Evolutionary conservation across 164 flowering plant genomes (phyloP), one percentile per base, ranked within the genome.

Genomic region (Akebia trifoliata): DNA sequence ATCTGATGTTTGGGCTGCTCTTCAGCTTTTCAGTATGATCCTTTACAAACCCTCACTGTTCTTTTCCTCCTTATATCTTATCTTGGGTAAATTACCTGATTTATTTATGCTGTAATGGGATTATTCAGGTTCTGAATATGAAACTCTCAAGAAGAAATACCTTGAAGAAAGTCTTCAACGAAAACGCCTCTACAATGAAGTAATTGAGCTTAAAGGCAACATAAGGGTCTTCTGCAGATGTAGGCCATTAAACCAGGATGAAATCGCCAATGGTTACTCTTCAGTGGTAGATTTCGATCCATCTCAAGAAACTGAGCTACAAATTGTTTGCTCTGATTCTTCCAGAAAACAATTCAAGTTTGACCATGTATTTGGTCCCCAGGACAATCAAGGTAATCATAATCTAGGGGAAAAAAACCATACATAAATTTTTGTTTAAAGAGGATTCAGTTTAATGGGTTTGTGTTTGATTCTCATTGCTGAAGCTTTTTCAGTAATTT

Each of bases 141-240:
- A 78, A 48, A 37, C 40, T 15, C 47, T 75, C 65, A 78, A 81
- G 76, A 85, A 72, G 74, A 85, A 83, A 50, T 87, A 71, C 47
- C 34, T 82, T 2, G 71, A 74, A 32, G 97, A 85, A 68, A 72
- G 70, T 51, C 54, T 60, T 10, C 91, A 90, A 26, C 46, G 91
- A 47, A 90, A 75, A 57, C 74, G 78, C 31, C 83, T 87, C n/a
- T 87, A 85, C 76, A 90, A 90, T 74, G 91, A 87, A 78, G 81
- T 90, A 52, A 85, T 87, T 60, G 95, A 85, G 70, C 81, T 90
- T 8, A 85, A 80, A 69, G 95, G 95, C 21, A 90, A 90, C 56
- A 90, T 90, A 25, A 81, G 89, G 61, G 97, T 90, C 43, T 90
- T 87, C 64, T 90, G 95, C 71, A 80, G 97, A 74, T 90, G 97